Base-by-base conservation (phyloP, 2,329 filamentous ascomycete species). In the Pseudogymnoascus sp. region DNA sequence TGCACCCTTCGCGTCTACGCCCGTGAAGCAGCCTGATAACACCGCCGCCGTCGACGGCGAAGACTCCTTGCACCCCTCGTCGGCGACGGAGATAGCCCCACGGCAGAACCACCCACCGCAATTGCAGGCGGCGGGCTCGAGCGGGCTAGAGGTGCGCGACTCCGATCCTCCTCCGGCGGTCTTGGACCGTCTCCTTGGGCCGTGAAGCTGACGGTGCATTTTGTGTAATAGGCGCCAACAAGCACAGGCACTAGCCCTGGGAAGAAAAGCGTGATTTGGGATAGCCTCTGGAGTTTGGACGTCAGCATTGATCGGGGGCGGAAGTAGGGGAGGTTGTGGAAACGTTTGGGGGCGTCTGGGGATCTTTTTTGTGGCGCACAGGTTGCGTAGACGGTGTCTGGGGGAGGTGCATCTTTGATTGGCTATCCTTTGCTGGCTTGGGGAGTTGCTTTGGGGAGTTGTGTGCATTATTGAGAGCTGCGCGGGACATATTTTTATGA, bases 221-320 rank as follows among this genome's bases (percentile, higher is more conserved):
- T 36, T 65, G 36, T 75, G 75, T 21, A 78, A 65, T 76, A 82
- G 67, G 72, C 77, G 59, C 77, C 75, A 66, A 69, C 66, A 26
- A 68, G 66, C 26, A 71, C 72, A 53, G 62, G 75, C 69, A 67
- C 77, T 62, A 78, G 77, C 65, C 71, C 77, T 23, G 74, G 72
- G n/a, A 82, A 78, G 73, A 81, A 75, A 69, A 84, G 81, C 28
- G 76, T 86, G 3, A 78, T 87, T 9, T 88, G 84, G 83, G 84
- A 86, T 67, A 79, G 82, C 11, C 73, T 87, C 15, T 87, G 85
- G 84, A 84, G 78, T 66, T 71, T 86, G 26, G 84, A 87, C 68
- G 78, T 85, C 53, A 84, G 77, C 66, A 80, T 83, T 60, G 83
- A 82, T 67, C 80, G 78, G 65, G 73, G 69, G 10, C 44, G 57